phyloP scores from a whole-genome alignment of 495 filamentous ascomycete genomes.

The Penicillium nucicola region DNA sequence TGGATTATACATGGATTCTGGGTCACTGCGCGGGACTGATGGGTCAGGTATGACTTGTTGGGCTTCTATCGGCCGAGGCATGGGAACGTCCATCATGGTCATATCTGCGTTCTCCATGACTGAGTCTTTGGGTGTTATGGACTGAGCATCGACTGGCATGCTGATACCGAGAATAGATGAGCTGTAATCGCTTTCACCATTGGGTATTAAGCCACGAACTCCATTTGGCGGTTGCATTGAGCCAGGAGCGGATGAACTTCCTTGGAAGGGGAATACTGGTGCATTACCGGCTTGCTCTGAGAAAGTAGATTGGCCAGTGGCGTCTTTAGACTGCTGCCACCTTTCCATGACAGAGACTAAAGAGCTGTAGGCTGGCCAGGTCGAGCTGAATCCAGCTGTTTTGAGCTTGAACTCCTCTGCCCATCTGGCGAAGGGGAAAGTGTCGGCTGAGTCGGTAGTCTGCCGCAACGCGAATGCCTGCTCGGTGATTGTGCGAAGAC shows the following conservation, averaged over 20 bases:
- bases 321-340: constrained; percentile 27
- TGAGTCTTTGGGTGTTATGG: constrained; percentile 37
- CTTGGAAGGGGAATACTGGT: constrained; percentile 2
- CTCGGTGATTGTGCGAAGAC: constrained; percentile 38
- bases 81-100: constrained; percentile 21
- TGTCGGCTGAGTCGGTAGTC: constrained; percentile 27
- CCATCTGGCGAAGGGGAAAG: constrained; percentile 40
- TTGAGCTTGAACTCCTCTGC: constrained; percentile 37
- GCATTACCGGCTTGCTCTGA: constrained; percentile 1
- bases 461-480: constrained; percentile 34
- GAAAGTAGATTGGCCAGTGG: constrained; percentile 8
- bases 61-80: constrained; percentile 19
- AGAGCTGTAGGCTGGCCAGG: constrained; percentile 40
- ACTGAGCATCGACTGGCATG: constrained; percentile 36
- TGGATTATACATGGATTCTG: constrained; percentile 25
- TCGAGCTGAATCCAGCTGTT: constrained; percentile 20
- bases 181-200: constrained; percentile 17
- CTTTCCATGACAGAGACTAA: constrained; percentile 31
- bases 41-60: constrained; percentile 15
- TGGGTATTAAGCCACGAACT: background rate
- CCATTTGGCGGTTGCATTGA: constrained; percentile 3
- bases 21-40: constrained; percentile 24
- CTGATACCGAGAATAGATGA: constrained; percentile 38
- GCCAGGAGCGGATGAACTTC: background rate
- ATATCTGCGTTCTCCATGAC: constrained; percentile 32